Evolutionary conservation across 768 basidiomycete genomes (phyloP), one percentile per base, ranked within the genome.

Genomic region (Mycena leptocephala): DNA sequence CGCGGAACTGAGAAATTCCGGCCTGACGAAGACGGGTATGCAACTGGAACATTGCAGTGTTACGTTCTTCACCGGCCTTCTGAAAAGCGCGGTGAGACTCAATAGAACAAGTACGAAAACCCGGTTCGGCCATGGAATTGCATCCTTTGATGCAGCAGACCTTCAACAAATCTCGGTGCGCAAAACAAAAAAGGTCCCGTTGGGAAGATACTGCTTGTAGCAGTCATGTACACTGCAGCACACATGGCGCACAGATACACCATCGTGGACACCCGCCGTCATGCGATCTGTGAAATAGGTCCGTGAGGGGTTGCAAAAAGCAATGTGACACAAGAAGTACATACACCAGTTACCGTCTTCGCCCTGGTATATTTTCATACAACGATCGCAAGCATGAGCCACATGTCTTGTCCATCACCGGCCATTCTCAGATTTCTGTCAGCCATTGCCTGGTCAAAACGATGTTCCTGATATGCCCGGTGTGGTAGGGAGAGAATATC

Each of bases 1-100:
- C 35, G 18, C 1, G 37, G 53, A 0, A 67, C 56, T 59, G 18
- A 13, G 64, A n/a, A 2, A 61, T 61, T 0, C 14, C 24, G 0
- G 64, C 64, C 0, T 37, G 18, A 0, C 46, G 22, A 0, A 74
- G 43, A 24, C 65, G 55, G 5, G 28, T 37, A 5, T n/a, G 65
- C 7, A 74, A 32, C 37, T 74, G 72, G 24, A 74, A 74, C 72
- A 74, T 74, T 0, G 64, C 72, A 1, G 41, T 14, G 32, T 74
- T 74, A 18, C n/a, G 20, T 13, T 48, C 41, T 0, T 74, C 32
- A 0, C 56, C 56, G 30, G n/a, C 18, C 3, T 4, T 59, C 39
- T 74, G 64, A 18, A 74, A 74, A 1, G 46, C 32, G 0, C 65
- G 43, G 9, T 74, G 72, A 5, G 55, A 4, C 0, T 30, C 39